phyloP scores from a whole-genome alignment of 2,329 filamentous ascomycete species.

The Venturia effusa region DNA sequence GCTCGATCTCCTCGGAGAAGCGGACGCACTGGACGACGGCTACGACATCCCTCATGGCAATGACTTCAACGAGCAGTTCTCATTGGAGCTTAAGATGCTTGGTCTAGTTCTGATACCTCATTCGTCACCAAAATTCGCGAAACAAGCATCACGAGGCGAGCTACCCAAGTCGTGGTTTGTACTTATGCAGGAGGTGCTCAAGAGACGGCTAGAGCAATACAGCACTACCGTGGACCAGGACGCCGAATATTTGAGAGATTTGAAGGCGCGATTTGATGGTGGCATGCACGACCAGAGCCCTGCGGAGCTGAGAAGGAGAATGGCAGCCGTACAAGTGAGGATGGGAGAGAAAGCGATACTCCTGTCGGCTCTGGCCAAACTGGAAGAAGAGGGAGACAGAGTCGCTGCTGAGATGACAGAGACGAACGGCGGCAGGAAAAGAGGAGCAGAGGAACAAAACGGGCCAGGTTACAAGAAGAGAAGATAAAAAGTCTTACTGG shows the following conservation, averaged over 20 bases:
- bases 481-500: neutral
- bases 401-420: neutral
- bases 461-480: neutral
- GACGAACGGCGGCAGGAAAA: neutral
- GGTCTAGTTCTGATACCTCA: neutral
- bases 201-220: slow-evolving; percentile 38
- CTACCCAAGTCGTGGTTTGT: slow-evolving; percentile 28
- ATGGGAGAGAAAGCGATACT: slow-evolving; percentile 63
- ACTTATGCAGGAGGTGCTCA: slow-evolving; percentile 29
- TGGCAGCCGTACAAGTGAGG: slow-evolving; percentile 57
- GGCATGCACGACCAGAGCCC: slow-evolving; percentile 57
- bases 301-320: slow-evolving; percentile 36
- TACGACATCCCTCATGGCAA: slow-evolving; percentile 44
- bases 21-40: slow-evolving; percentile 46
- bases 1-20: neutral
- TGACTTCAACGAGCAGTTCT: slow-evolving; percentile 24
- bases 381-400: slow-evolving; percentile 4
- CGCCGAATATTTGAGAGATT: slow-evolving; percentile 20
- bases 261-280: slow-evolving; percentile 20
- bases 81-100: slow-evolving; percentile 29
- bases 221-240: slow-evolving; percentile 43
- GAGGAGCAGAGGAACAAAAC: neutral
- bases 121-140: slow-evolving; percentile 16
- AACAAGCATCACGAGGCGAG: slow-evolving; percentile 32
- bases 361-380: slow-evolving; percentile 37